These are phyloP conservation scores for Penstemon barbatus DNA, from an alignment of 257 asterid genomes.

Conservation along the genomic window DNA sequence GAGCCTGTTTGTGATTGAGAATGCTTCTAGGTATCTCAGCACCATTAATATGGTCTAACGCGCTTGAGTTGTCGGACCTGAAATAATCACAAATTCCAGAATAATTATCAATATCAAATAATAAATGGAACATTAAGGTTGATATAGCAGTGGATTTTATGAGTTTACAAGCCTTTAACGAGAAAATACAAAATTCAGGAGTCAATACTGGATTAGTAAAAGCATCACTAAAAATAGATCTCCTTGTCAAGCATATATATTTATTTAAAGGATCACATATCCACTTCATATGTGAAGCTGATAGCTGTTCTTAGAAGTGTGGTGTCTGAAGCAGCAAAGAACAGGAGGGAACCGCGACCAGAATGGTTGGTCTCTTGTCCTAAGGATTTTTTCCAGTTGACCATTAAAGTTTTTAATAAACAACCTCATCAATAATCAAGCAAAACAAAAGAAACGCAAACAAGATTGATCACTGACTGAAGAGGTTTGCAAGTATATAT, in stretches of 20 bases:
- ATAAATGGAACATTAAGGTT: conserved; percentile 17
- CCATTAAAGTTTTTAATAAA: not conserved
- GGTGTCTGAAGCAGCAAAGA: not conserved
- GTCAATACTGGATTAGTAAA: conserved; percentile 3
- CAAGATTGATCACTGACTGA: not conserved
- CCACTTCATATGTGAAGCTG: conserved; percentile 1
- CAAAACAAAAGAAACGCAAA: not conserved
- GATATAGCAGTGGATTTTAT: conserved; percentile 11
- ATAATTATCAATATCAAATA: conserved; percentile 18
- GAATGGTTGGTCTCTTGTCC: not conserved
- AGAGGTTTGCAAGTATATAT: not conserved
- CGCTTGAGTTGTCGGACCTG: conserved; percentile 60
- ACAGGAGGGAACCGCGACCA: conserved; percentile 1
- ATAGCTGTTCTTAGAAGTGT: conserved; percentile 7
- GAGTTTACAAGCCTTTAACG: conserved; percentile 6
- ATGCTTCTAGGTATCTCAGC: conserved; percentile 37
- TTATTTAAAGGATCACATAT: not conserved
- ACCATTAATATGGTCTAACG: conserved; percentile 40
- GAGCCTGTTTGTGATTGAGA: conserved; percentile 45
- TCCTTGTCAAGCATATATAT: not conserved
- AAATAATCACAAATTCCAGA: conserved; percentile 17
- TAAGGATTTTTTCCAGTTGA: not conserved
- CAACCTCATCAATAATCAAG: not conserved
- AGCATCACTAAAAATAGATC: conserved; percentile 9
- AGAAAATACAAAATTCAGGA: conserved; percentile 4